Base-by-base conservation (phyloP, 1,284 basidiomycete species). In the Marasmius oreades region DNA sequence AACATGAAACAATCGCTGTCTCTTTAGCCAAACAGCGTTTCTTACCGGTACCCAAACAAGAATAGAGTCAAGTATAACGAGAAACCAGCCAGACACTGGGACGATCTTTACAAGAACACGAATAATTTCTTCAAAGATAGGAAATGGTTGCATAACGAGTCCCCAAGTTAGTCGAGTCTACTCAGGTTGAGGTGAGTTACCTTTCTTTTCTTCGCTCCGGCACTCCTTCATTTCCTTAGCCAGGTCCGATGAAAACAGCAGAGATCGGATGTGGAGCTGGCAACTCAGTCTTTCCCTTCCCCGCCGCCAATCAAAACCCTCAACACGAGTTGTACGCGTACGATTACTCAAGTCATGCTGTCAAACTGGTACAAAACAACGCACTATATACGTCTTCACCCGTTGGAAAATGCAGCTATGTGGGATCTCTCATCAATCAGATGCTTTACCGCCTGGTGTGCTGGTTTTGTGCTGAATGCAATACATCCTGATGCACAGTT, bases 211-310 rank as follows among this genome's bases (percentile, higher is more conserved):
- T n/a, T n/a, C n/a, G n/a, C n/a, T n/a, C n/a, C n/a, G n/a, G n/a
- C n/a, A 18, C 22, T 23, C 43, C 46, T 47, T 53, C 55, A 61
- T 59, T 58, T 44, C 52, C 37, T 48, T 66, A 93, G 88, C 91
- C 91, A 58, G 93, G 94, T 16, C 80, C 82, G 0, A 77, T 84
- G 56, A 82, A 78, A 0, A 82, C 96, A 31, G 85, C 87, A 52
- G 93, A 95, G 71, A 80, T 95, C 33, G 93, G 93, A 45, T 95
- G 93, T 70, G 93, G 92, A 85, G 92, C 94, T 14, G 97, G 97
- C 24, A 98, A 97, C 68, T 92, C 95, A 2, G 85, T 95, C 0
- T 98, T 97, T 65, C 97, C 97, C 0, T 74, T 98, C 2, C 75
- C 98, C 12, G 78, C 84, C 45, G 75, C 84, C 39, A 98, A 98